These are phyloP conservation scores for Alloteropsis semialata DNA, from an alignment of 176 grass and related monocot genomes.

Conservation along the genomic window DNA sequence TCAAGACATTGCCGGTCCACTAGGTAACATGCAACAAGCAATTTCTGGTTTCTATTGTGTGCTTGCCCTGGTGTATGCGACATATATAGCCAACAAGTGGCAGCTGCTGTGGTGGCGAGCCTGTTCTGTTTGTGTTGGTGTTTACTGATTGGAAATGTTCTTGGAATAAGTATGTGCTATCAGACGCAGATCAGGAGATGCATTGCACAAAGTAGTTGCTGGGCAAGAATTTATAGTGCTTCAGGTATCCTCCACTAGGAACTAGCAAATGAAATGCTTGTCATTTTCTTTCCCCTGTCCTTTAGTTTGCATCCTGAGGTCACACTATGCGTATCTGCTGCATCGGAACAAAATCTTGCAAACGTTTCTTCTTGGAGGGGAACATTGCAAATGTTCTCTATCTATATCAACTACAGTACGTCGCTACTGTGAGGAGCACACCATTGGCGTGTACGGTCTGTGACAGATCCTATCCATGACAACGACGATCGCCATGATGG, in stretches of 20 bases:
- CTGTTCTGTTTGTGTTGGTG: neutral
- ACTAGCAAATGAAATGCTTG: neutral
- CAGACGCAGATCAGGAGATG: no score
- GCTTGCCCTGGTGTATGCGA: conserved; percentile 3
- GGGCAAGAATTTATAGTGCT: neutral
- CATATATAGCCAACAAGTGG: neutral
- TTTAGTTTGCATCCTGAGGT: neutral
- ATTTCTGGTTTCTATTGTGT: neutral
- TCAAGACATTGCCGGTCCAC: neutral
- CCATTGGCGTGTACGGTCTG: conserved; percentile 36
- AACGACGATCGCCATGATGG: conserved; percentile 78
- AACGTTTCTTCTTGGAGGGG: neutral
- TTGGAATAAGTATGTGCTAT: no score
- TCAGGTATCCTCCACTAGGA: neutral
- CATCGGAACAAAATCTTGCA: no score
- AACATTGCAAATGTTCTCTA: no score
- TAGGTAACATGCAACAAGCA: conserved; percentile 4
- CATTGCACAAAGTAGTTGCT: neutral
- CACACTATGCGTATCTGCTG: neutral
- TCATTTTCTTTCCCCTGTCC: neutral
- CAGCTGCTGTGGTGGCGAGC: neutral
- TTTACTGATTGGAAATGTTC: no score
- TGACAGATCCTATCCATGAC: conserved; percentile 86
- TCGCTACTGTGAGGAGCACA: conserved; percentile 31
- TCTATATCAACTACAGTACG: neutral